phyloP scores from a whole-genome alignment of 2,329 filamentous ascomycete genomes.

The Boeremia exigua region DNA sequence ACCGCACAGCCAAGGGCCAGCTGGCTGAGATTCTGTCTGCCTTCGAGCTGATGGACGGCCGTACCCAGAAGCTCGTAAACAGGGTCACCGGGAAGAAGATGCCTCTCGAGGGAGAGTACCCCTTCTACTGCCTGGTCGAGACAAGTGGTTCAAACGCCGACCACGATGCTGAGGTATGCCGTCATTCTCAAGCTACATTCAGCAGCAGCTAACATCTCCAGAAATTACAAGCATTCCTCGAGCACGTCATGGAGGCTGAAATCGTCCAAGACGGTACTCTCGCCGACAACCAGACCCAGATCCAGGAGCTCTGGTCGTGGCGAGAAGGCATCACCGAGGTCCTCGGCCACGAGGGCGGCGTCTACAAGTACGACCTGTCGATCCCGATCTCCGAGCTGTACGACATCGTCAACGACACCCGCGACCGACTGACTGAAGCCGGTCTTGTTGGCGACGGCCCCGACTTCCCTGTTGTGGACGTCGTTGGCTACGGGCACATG shows the following conservation, averaged over 20 bases:
- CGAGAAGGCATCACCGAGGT: constrained; percentile 92
- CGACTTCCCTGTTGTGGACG: constrained; percentile 79
- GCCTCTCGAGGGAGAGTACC: constrained; percentile 82
- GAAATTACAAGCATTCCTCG: constrained; percentile 89
- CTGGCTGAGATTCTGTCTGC: constrained; percentile 95
- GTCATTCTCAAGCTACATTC: too few relatives aligned
- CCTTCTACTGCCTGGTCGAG: constrained; percentile 96
- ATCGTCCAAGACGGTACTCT: constrained; percentile 89
- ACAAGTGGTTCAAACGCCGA: constrained; percentile 94
- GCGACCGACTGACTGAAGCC: constrained; percentile 72
- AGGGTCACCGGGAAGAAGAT: constrained; percentile 76
- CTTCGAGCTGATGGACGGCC: constrained; percentile 94
- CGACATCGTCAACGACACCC: constrained; percentile 83
- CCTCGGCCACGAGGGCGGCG: constrained; percentile 87
- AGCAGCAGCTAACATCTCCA: constrained; percentile 39
- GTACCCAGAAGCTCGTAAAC: constrained; percentile 69
- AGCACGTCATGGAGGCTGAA: constrained; percentile 86
- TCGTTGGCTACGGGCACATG: constrained; percentile 99
- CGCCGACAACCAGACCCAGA: constrained; percentile 91
- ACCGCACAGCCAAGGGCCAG: constrained; percentile 85
- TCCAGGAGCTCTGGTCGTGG: constrained; percentile 85
- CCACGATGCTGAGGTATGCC: constrained; percentile 73
- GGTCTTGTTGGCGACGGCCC: constrained; percentile 77
- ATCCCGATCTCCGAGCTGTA: constrained; percentile 91
- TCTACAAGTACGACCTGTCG: constrained; percentile 98